Conservation (phyloP, 1,139 yeast genomes). For the Insectozyma bohioensis region DNA sequence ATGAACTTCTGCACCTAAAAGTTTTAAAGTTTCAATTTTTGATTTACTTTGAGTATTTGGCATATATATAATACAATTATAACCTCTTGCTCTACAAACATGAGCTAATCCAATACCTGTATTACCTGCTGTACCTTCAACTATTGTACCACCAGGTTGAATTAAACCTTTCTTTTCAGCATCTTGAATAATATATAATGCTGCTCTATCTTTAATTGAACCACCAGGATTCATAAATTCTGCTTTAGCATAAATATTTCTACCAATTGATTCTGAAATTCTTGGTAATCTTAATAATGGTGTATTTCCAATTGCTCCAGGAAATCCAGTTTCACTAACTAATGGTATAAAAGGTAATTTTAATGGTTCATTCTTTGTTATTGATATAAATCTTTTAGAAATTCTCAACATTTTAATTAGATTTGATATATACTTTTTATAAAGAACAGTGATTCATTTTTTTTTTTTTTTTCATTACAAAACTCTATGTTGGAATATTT, state of each 20-base stretch:
- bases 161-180: conserved; percentile 74
- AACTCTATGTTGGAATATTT: no score
- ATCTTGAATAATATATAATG: conserved; percentile 70
- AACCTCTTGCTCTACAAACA: conserved; percentile 80
- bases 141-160: conserved; percentile 61
- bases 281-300: conserved; percentile 69
- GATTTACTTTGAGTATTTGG: conserved; percentile 83
- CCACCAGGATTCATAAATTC: conserved; percentile 97
- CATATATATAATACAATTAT: conserved; percentile 83
- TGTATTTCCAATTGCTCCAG: conserved; percentile 84
- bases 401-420: conserved; percentile 16
- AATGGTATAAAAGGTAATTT: conserved; percentile 58
- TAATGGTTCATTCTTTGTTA: conserved; percentile 20
- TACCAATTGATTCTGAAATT: conserved; percentile 60
- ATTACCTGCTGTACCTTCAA: conserved; percentile 59
- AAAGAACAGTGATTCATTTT: background rate
- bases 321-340: conserved; percentile 60
- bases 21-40: conserved; percentile 68
- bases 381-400: conserved; percentile 21
- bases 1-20: conserved; percentile 80
- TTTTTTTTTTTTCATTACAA: conserved; percentile 2
- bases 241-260: conserved; percentile 85
- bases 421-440: no score
- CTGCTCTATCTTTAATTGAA: conserved; percentile 90
- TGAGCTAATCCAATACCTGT: conserved; percentile 92